These are phyloP conservation scores for Clathrus columnatus DNA, from an alignment of 768 basidiomycete genomes.

Conservation along the genomic window DNA sequence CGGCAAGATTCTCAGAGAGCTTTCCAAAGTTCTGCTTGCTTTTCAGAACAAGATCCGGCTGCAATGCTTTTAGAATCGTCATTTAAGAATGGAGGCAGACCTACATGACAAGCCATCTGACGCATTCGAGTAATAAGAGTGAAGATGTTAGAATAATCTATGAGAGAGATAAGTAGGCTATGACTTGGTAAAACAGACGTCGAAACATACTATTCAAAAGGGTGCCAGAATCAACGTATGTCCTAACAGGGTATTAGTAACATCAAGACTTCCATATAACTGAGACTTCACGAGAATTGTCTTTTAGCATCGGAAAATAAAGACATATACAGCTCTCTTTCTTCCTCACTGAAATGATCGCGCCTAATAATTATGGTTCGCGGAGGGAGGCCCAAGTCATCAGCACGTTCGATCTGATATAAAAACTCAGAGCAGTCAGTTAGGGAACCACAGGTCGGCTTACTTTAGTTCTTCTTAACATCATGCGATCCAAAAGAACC, in stretches of 20 bases:
- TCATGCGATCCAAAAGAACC: constrained; percentile 85
- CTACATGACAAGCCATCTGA: constrained; percentile 79
- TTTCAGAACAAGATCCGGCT: constrained; percentile 84
- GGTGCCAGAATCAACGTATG: constrained; percentile 85
- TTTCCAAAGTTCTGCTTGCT: constrained; percentile 68
- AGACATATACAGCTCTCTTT: constrained; percentile 89
- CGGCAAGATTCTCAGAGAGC: constrained; percentile 53
- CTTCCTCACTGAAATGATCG: constrained; percentile 93
- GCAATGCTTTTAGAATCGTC: constrained; percentile 13
- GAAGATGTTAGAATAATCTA: constrained; percentile 87
- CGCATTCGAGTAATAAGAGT: constrained; percentile 91
- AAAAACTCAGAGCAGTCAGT: constrained; percentile 16
- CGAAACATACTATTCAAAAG: constrained; percentile 72
- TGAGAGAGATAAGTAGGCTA: background rate
- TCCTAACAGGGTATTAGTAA: constrained; percentile 28
- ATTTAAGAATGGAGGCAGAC: background rate
- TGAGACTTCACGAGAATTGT: constrained; percentile 45
- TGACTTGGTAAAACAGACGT: constrained; percentile 8
- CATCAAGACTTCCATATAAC: too few relatives aligned
- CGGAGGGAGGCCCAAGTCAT: constrained; percentile 92
- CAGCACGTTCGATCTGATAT: constrained; percentile 80
- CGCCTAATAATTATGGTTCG: constrained; percentile 79
- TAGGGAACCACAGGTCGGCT: background rate
- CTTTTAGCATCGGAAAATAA: constrained; percentile 90
- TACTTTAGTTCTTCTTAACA: constrained; percentile 87